phyloP scores from a whole-genome alignment of 2,329 filamentous ascomycete species.

The Fusarium solani-melongenae region DNA sequence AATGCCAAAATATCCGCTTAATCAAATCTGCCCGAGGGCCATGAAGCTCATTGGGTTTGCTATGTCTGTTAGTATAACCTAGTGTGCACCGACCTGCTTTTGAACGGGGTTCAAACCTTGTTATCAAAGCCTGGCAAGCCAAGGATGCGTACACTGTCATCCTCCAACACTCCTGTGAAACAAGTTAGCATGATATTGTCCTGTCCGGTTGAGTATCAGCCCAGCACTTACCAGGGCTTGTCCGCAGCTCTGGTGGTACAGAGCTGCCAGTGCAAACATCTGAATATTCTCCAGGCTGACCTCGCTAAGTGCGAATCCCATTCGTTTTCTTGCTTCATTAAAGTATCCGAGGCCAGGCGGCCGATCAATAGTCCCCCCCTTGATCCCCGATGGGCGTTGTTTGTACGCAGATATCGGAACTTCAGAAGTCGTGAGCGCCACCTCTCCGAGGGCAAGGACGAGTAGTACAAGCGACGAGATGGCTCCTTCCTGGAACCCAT shows the following conservation, averaged over 20 bases:
- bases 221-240: slow-evolving; percentile 57
- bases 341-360: slow-evolving; percentile 70
- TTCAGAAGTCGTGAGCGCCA: slow-evolving; percentile 64
- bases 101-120: slow-evolving; percentile 54
- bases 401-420: slow-evolving; percentile 57
- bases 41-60: slow-evolving; percentile 40
- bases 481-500: slow-evolving; percentile 58
- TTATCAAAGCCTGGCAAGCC: slow-evolving; percentile 66
- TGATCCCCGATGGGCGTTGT: slow-evolving; percentile 61
- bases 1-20: slow-evolving; percentile 43
- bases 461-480: slow-evolving; percentile 65
- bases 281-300: slow-evolving; percentile 70
- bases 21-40: slow-evolving; percentile 40
- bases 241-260: slow-evolving; percentile 66
- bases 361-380: slow-evolving; percentile 59
- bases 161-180: slow-evolving; percentile 68
- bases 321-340: slow-evolving; percentile 70
- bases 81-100: neutral
- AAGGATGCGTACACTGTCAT: slow-evolving; percentile 66
- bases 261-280: slow-evolving; percentile 64
- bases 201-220: neutral
- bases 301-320: slow-evolving; percentile 67
- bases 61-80: slow-evolving; percentile 3
- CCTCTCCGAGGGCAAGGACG: slow-evolving; percentile 68
- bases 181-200: slow-evolving; percentile 9